Evolutionary conservation across 768 basidiomycete genomes (phyloP).

Genomic region (Naganishia onofrii): DNA sequence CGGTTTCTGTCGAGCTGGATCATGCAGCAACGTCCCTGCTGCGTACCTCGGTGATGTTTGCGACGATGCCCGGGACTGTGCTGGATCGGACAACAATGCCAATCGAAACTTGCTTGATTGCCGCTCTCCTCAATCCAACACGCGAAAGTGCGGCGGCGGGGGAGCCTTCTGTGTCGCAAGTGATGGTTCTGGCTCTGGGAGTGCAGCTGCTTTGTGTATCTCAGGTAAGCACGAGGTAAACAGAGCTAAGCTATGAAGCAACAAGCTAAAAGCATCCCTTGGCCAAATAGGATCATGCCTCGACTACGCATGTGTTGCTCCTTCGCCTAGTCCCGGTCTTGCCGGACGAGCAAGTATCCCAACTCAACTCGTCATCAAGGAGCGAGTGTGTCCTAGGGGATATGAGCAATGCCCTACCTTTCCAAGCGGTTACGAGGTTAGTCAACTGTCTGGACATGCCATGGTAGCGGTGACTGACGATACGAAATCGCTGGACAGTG

Average conservation of each 20-base stretch:
- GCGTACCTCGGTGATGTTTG: slow-evolving; percentile 4
- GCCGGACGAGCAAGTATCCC: not conserved
- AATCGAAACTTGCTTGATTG: not conserved
- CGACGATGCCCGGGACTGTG: slow-evolving; percentile 13
- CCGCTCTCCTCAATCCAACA: not conserved
- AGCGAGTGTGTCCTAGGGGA: not conserved
- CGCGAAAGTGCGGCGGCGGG: not conserved
- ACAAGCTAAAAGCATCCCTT: too few species aligned
- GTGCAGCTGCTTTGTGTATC: not conserved
- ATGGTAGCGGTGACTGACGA: not conserved
- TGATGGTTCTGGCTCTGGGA: not conserved
- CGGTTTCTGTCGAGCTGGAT: not conserved
- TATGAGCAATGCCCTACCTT: slow-evolving; percentile 10
- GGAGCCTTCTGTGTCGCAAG: not conserved
- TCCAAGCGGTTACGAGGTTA: slow-evolving; percentile 19
- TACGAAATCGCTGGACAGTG: not conserved
- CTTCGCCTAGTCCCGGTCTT: not conserved
- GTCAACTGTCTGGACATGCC: not conserved
- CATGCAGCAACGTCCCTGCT: slow-evolving; percentile 11
- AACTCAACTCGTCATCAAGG: not conserved
- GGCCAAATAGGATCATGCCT: not conserved
- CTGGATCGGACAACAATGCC: slow-evolving; percentile 8
- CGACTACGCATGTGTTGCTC: not conserved
- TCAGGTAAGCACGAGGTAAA: too few species aligned
- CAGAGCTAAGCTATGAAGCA: too few species aligned